Evolutionary conservation across 176 grass and related monocot genomes (phyloP).

Genomic region (Oryza glumipatula): DNA sequence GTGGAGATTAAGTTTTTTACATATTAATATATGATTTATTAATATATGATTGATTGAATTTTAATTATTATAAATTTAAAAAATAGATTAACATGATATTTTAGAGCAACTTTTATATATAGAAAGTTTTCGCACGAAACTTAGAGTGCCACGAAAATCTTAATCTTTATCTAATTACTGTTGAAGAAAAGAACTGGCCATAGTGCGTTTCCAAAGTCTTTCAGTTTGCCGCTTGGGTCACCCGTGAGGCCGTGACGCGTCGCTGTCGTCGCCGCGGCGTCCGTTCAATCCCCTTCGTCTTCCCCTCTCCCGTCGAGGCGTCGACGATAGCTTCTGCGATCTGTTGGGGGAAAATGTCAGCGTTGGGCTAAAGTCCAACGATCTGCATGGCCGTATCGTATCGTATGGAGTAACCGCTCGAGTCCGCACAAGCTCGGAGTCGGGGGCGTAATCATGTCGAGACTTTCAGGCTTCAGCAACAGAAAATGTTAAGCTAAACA

Average conservation of each 20-base stretch:
- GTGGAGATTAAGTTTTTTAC: no score
- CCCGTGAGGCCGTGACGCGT: neutral
- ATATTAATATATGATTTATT: no score
- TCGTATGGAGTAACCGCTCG: neutral
- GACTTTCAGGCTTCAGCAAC: neutral
- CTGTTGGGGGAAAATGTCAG: slow-evolving; percentile 24
- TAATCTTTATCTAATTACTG: no score
- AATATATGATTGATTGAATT: no score
- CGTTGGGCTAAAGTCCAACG: neutral
- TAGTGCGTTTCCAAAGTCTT: neutral
- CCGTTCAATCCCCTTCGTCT: neutral
- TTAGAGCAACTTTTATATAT: no score
- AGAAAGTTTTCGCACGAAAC: no score
- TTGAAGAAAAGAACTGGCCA: no score
- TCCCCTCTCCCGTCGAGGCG: neutral
- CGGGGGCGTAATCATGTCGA: neutral
- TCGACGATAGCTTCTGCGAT: neutral
- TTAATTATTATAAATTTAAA: no score
- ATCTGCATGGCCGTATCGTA: slow-evolving; percentile 19
- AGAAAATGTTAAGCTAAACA: neutral
- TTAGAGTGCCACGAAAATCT: no score
- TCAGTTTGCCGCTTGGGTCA: neutral
- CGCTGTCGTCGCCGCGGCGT: neutral
- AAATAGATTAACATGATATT: no score
- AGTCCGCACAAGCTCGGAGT: neutral